Base-by-base conservation (phyloP, 768 basidiomycete genomes). In the Suillus lakei region DNA sequence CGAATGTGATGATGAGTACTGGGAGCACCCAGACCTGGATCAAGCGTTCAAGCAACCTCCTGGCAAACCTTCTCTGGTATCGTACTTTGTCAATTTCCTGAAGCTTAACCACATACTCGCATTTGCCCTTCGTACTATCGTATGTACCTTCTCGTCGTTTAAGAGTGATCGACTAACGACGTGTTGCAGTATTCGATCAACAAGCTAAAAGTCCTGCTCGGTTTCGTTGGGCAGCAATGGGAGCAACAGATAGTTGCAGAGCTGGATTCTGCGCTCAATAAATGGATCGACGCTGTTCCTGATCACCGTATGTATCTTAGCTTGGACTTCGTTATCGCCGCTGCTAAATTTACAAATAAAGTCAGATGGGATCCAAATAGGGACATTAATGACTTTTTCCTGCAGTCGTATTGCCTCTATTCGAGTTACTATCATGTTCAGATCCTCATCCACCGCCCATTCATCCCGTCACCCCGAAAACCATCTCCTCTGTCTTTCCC, bases 391-490 rank as follows among this genome's bases (percentile, higher is more conserved):
- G 67, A 72, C 1, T 82, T 83, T 66, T 74, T 89, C 70, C 75
- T 80, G 55, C 85, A 88, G 66, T 86, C 85, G 4, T 85, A 84
- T 0, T 65, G 71, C 28, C 76, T 90, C 8, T 86, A 87, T 68
- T 73, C 82, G 1, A 74, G 78, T 43, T 90, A 86, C 72, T 89
- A 89, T 69, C 77, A 83, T 62, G 74, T 83, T 34, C 84, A 88
- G 68, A 93, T 95, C 68, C 79, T 88, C 64, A 85, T 93, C 58
- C 93, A 95, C 74, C 83, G 93, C 50, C 90, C 90, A 4, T 93
- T 92, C 75, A 89, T 95, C 64, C 91, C 91, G 0, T 85, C 85
- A 0, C 85, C 87, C 3, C 78, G 83, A 53, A 87, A 87, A 63
- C 82, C 82, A 0, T 77, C 81, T 0, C 73, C 77, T 2, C 71